phyloP scores from a whole-genome alignment of 2,329 filamentous ascomycete species.

The Xylaria sp. region DNA sequence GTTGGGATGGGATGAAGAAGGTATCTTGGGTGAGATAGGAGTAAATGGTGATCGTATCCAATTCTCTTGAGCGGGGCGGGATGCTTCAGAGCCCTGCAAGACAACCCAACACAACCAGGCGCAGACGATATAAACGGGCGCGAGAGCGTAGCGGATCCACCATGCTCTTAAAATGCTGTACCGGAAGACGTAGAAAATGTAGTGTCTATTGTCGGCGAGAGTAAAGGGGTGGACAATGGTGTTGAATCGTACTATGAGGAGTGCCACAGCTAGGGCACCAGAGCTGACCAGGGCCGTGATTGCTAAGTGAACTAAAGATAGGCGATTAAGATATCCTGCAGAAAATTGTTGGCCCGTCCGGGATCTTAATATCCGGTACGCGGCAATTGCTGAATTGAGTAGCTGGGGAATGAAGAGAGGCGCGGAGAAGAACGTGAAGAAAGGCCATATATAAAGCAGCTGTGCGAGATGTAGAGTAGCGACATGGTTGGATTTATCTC shows the following conservation, averaged over 20 bases:
- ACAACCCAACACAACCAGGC: constrained; percentile 74
- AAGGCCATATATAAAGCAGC: constrained; percentile 95
- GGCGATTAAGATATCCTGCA: not conserved
- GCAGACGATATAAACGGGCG: constrained; percentile 75
- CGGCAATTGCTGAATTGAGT: constrained; percentile 51
- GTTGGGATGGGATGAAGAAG: not conserved
- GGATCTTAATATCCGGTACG: constrained; percentile 18
- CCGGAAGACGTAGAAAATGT: constrained; percentile 96
- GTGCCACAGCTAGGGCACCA: constrained; percentile 51
- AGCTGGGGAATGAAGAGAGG: constrained; percentile 72
- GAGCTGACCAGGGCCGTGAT: constrained; percentile 53
- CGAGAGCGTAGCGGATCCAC: constrained; percentile 72
- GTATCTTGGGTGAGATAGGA: not conserved
- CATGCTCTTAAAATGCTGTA: constrained; percentile 76
- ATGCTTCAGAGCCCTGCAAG: constrained; percentile 59
- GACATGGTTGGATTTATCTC: constrained; percentile 93
- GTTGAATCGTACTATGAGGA: constrained; percentile 76
- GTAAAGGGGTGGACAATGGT: constrained; percentile 97
- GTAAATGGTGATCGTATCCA: constrained; percentile 36
- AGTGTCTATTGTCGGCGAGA: constrained; percentile 94
- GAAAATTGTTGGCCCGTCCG: not conserved
- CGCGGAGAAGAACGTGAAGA: constrained; percentile 88
- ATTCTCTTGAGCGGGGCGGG: constrained; percentile 13
- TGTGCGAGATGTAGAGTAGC: constrained; percentile 90
- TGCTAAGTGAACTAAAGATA: constrained; percentile 41